phyloP scores from a whole-genome alignment of 495 filamentous ascomycete species.

The Penicillium herquei region DNA sequence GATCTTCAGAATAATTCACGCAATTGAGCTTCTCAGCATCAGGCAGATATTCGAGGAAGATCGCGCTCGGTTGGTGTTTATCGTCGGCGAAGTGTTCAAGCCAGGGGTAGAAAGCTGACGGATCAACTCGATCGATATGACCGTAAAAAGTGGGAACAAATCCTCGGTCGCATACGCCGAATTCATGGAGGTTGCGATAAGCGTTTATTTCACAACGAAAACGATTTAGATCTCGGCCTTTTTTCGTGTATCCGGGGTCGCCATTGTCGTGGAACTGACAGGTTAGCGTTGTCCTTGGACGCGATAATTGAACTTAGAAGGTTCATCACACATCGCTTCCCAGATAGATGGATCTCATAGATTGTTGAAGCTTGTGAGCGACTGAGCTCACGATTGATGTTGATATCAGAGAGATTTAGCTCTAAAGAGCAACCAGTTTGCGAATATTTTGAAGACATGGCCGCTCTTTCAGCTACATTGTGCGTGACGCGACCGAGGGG shows the following conservation, averaged over 20 bases:
- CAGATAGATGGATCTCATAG: slow-evolving; percentile 2
- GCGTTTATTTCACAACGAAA: slow-evolving; percentile 25
- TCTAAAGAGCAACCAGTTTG: no score
- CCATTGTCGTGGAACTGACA: slow-evolving; percentile 6
- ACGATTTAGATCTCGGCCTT: slow-evolving; percentile 22
- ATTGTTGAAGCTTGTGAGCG: slow-evolving; percentile 4
- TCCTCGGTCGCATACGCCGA: slow-evolving; percentile 16
- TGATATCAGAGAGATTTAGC: slow-evolving; percentile 1
- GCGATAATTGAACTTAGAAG: slow-evolving; percentile 2
- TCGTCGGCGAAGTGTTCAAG: slow-evolving; percentile 17
- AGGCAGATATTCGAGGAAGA: slow-evolving; percentile 22
- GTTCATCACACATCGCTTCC: slow-evolving; percentile 3
- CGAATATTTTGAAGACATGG: no score
- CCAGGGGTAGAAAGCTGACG: slow-evolving; percentile 14
- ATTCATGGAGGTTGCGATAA: slow-evolving; percentile 20
- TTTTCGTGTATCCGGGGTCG: slow-evolving; percentile 16
- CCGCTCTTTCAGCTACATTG: no score
- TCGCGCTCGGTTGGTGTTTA: slow-evolving; percentile 11
- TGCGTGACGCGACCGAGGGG: no score
- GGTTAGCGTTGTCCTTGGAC: slow-evolving; percentile 1
- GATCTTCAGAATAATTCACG: slow-evolving; percentile 24
- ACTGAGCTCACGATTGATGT: slow-evolving; percentile 4
- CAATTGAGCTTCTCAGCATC: slow-evolving; percentile 21
- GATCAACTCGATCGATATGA: slow-evolving; percentile 22
- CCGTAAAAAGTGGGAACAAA: slow-evolving; percentile 23